These are phyloP conservation scores for Boeremia exigua DNA, from an alignment of 2,329 filamentous ascomycete genomes.

Conservation along the genomic window DNA sequence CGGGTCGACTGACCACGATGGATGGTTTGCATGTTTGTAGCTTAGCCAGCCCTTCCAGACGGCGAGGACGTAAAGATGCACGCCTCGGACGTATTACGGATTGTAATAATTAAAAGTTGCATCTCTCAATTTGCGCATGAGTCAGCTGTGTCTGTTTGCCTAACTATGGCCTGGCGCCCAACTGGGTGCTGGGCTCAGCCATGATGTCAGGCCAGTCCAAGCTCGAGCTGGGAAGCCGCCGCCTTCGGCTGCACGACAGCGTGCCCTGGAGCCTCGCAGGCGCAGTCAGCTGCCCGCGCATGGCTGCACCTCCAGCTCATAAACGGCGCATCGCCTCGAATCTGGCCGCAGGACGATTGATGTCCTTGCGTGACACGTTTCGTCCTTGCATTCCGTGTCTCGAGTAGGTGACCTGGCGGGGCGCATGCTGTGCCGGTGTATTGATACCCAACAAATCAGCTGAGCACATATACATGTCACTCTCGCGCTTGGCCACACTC, in stretches of 20 bases:
- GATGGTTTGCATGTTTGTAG: conserved; percentile 34
- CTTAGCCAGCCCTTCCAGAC: conserved; percentile 23
- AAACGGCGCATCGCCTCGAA: conserved; percentile 12
- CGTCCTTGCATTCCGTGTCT: conserved; percentile 16
- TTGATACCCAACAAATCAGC: conserved; percentile 24
- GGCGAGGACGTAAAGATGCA: conserved; percentile 25
- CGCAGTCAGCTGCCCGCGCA: conserved; percentile 37
- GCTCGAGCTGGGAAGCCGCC: conserved; percentile 12
- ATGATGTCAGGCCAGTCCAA: conserved; percentile 27
- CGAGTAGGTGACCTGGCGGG: conserved; percentile 22
- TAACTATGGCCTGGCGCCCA: conserved; percentile 24
- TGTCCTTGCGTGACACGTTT: conserved; percentile 7
- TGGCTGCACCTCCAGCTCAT: conserved; percentile 19
- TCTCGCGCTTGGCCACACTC: conserved; percentile 4
- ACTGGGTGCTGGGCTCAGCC: conserved; percentile 15
- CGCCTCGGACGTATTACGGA: conserved; percentile 25
- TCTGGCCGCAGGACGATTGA: neutral
- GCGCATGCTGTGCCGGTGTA: conserved; percentile 24
- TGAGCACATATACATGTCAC: conserved; percentile 21
- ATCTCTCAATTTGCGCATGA: conserved; percentile 13
- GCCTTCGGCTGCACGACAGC: conserved; percentile 17
- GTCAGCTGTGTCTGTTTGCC: conserved; percentile 10
- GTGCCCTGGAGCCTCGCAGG: conserved; percentile 29
- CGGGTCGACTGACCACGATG: conserved; percentile 25
- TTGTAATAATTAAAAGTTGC: conserved; percentile 37